phyloP scores from a whole-genome alignment of 257 asterid species.

The Solanum etuberosum region DNA sequence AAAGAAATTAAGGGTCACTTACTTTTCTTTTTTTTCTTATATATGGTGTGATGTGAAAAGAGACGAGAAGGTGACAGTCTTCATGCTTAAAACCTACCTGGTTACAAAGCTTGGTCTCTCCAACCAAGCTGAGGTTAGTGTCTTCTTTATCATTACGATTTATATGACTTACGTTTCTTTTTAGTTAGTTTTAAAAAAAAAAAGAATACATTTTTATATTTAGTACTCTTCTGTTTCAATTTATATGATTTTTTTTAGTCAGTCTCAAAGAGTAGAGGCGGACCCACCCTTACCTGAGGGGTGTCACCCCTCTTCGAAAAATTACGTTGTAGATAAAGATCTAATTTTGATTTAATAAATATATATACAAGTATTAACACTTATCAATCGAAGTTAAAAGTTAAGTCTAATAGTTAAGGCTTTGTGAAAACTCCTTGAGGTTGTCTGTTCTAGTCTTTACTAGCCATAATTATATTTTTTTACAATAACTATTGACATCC shows the following conservation, averaged over 20 bases:
- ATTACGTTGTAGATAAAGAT: no score
- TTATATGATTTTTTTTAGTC: no score
- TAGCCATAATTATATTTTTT: neutral
- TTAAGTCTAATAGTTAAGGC: neutral
- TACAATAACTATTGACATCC: neutral
- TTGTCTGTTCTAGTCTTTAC: neutral
- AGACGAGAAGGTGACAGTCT: constrained; percentile 14
- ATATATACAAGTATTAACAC: no score
- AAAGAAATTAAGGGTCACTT: neutral
- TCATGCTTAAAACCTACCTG: constrained; percentile 18
- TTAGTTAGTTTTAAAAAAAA: no score
- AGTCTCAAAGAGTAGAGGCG: neutral
- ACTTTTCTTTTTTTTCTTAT: neutral
- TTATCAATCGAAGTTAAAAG: no score
- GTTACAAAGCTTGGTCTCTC: constrained; percentile 15
- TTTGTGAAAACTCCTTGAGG: neutral
- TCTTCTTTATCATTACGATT: no score
- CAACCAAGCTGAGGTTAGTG: constrained; percentile 10
- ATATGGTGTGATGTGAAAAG: neutral
- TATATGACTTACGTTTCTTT: neutral
- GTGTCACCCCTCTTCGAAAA: neutral
- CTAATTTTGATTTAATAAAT: no score
- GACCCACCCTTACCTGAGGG: neutral
- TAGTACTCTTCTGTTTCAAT: no score
- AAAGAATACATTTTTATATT: no score